Base-by-base conservation (phyloP, 2,329 filamentous ascomycete genomes). In the Colletotrichum tropicale region DNA sequence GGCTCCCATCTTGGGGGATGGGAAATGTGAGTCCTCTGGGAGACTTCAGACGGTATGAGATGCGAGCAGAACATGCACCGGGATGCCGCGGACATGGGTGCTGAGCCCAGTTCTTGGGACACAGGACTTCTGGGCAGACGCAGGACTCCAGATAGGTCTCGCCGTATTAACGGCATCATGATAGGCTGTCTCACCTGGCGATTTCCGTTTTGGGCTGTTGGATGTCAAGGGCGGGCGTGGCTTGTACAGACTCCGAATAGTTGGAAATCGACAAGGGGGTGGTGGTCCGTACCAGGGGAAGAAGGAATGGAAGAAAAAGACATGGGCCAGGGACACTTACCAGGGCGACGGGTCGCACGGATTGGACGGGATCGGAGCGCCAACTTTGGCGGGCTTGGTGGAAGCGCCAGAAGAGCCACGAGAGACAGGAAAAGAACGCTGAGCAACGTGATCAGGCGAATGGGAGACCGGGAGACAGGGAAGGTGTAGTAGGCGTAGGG, bases 331-430 rank as follows among this genome's bases (percentile, higher is more conserved):
- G 58, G 34, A 62, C 58, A 34, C 58, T 62, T 62, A 72, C 73
- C 73, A 75, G 62, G 70, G 21, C 32, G 69, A 66, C 69, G 73
- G 73, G 73, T 67, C 26, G 30, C 73, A 75, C 56, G 69, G 55
- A 62, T 62, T 72, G 69, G 73, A 55, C n/a, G 32, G 61, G 55
- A 62, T 62, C 67, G 69, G 73, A 55, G 36, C 61, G 61, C n/a
- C 34, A 28, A 36, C n/a, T 64, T 43, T 24, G 60, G 34, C 24
- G n/a, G 61, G n/a, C 3, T 65, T 70, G 58, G 68, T 66, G 52
- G 55, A 72, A 43, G 56, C 56, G 64, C 73, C 72, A 66, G 36
- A 71, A 56, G 30, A n/a, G 72, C 60, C 21, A 18, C 13, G 26
- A 65, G 15, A 18, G 36, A 67, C 64, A 73, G 56, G 64, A 73